Conservation (phyloP, 2,329 filamentous ascomycete species). For the Xylaria sp. region DNA sequence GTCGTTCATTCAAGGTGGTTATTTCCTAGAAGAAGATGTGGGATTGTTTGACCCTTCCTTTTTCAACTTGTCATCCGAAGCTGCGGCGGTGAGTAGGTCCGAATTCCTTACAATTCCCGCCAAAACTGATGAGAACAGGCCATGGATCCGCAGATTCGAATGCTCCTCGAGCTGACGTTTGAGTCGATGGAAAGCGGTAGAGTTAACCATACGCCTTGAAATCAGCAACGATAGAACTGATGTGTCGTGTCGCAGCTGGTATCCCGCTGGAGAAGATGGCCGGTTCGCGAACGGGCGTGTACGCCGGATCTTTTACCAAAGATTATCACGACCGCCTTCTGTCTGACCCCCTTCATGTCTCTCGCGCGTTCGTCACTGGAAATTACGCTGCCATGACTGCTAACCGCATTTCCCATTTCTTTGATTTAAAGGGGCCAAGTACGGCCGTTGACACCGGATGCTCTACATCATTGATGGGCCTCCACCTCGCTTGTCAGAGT, state of each 20-base stretch:
- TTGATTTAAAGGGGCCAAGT: slow-evolving; percentile 23
- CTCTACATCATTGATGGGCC: slow-evolving; percentile 2
- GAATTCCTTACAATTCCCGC: neutral
- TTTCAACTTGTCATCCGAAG: slow-evolving; percentile 49
- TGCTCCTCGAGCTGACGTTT: slow-evolving; percentile 48
- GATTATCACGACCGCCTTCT: slow-evolving; percentile 23
- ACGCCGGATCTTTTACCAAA: slow-evolving; percentile 23
- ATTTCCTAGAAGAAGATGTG: slow-evolving; percentile 50
- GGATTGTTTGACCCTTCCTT: slow-evolving; percentile 52
- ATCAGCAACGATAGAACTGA: neutral
- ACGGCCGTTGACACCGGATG: slow-evolving; percentile 22
- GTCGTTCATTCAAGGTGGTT: slow-evolving; percentile 31
- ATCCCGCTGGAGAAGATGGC: slow-evolving; percentile 25
- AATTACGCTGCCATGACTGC: slow-evolving; percentile 26
- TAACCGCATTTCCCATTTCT: slow-evolving; percentile 26
- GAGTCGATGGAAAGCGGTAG: slow-evolving; percentile 49
- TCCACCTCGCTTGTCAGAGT: slow-evolving; percentile 3
- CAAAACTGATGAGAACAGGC: slow-evolving; percentile 29
- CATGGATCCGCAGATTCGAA: slow-evolving; percentile 52
- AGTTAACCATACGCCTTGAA: no score
- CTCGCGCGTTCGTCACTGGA: slow-evolving; percentile 13
- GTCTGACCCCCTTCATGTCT: neutral
- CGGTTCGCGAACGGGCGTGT: slow-evolving; percentile 34
- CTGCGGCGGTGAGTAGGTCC: slow-evolving; percentile 35
- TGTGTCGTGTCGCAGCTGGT: slow-evolving; percentile 20